Base-by-base conservation (phyloP, 1,284 basidiomycete genomes). In the Ganoderma sinense region DNA sequence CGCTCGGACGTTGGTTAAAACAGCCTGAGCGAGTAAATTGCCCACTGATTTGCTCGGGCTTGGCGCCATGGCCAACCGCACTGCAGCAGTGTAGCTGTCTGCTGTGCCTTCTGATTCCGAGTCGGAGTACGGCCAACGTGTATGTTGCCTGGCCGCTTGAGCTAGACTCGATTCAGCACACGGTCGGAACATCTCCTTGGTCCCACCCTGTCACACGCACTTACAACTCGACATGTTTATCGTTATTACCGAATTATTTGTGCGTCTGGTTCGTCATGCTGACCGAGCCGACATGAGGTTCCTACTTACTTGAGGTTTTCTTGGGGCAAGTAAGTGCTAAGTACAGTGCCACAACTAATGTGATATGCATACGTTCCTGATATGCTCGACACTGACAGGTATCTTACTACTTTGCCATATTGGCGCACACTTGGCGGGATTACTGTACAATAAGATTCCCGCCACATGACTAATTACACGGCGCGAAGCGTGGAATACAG, bases 391-490 rank as follows among this genome's bases (percentile, higher is more conserved):
- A n/a, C n/a, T n/a, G n/a, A n/a, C n/a, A n/a, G 11, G 1, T 18
- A n/a, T 23, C n/a, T 23, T 23, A 48, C 8, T n/a, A 48, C n/a
- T 45, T 7, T 20, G 3, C 48, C 48, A 26, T 26, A 26, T 26
- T n/a, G n/a, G n/a, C n/a, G n/a, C n/a, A n/a, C n/a, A n/a, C n/a
- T 8, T 36, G 56, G 20, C 29, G 36, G 4, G 10, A 61, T 61
- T 23, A n/a, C n/a, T n/a, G n/a, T n/a, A 33, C 31, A 43, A 61
- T 45, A 26, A 10, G 29, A 16, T 59, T 69, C 62, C 62, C 65
- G 40, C 29, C 68, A 69, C 70, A 60, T 71, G 68, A 71, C 63
- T 43, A n/a, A n/a, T n/a, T 13, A 55, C 58, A 43, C 70, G 65
- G 58, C 62, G 66, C 65, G 63, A 33, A 29, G 23, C 39, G 7